These are phyloP conservation scores for Lactarius evosmus DNA, from an alignment of 768 basidiomycete genomes.

Conservation along the genomic window DNA sequence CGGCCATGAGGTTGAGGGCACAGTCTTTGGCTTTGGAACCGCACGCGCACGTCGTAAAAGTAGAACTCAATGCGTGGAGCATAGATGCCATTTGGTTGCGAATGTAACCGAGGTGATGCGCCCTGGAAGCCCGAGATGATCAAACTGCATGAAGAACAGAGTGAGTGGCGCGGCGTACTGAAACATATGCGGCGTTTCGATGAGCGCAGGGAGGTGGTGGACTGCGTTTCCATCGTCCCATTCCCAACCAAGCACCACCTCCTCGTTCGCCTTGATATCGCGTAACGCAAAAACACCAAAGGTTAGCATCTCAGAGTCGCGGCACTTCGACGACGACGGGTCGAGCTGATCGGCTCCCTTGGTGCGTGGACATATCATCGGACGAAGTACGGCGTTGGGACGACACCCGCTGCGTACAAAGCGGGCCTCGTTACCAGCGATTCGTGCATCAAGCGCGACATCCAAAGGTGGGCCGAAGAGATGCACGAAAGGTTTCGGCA, in stretches of 20 bases:
- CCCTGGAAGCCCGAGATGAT: constrained; percentile 34
- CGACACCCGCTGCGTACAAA: constrained; percentile 63
- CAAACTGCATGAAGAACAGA: neutral
- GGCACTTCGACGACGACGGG: constrained; percentile 20
- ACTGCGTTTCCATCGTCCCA: constrained; percentile 93
- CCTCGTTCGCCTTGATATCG: constrained; percentile 74
- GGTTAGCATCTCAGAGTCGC: constrained; percentile 43
- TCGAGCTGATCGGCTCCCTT: constrained; percentile 28
- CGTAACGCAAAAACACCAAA: constrained; percentile 81
- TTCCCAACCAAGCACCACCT: constrained; percentile 90
- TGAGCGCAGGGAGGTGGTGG: constrained; percentile 68
- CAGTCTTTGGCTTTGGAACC: constrained; percentile 61
- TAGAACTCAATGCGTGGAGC: constrained; percentile 63
- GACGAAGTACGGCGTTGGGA: constrained; percentile 47
- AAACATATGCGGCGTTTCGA: constrained; percentile 54
- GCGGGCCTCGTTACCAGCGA: constrained; percentile 57
- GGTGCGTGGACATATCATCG: constrained; percentile 39
- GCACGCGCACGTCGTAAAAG: constrained; percentile 74
- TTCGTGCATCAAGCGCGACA: constrained; percentile 76
- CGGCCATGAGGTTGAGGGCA: constrained; percentile 58
- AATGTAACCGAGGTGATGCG: constrained; percentile 49
- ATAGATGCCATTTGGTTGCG: constrained; percentile 66
- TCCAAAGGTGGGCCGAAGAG: constrained; percentile 73
- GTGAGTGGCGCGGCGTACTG: constrained; percentile 43
- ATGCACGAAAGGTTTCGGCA: constrained; percentile 82